These are phyloP conservation scores for Taxillus chinensis DNA, from an alignment of 164 flowering plant species.

Conservation along the genomic window DNA sequence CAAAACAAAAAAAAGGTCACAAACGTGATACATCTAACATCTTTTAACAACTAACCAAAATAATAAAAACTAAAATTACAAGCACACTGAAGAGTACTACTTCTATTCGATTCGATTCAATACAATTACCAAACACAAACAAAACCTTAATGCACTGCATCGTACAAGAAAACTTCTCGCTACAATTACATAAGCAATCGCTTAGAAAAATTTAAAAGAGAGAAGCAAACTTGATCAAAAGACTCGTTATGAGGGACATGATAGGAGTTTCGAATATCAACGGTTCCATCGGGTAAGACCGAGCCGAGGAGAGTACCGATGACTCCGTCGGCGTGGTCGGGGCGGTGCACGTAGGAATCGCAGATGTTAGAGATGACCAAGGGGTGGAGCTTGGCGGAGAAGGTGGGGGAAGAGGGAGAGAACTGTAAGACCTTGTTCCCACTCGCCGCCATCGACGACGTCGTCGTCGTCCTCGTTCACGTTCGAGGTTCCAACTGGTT, in stretches of 20 bases:
- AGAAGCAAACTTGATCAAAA: conserved; percentile 79
- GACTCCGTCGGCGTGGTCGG: conserved; percentile 83
- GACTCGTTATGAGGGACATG: conserved; percentile 92
- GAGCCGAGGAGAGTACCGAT: conserved; percentile 97
- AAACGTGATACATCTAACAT: no score
- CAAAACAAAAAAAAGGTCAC: background rate
- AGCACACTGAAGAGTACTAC: no score
- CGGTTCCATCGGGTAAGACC: conserved; percentile 75
- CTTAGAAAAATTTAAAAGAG: no score
- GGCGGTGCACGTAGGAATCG: conserved; percentile 83
- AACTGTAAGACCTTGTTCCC: conserved; percentile 68
- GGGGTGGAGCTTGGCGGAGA: conserved; percentile 77
- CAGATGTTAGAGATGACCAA: conserved; percentile 90
- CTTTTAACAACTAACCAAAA: no score
- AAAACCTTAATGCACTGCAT: no score
- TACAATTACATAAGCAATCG: background rate
- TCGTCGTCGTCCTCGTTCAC: conserved; percentile 7
- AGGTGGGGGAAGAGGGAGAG: conserved; percentile 28
- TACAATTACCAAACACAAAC: no score
- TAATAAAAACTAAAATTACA: no score
- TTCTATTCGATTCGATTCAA: conserved; percentile 1
- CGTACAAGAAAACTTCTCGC: no score
- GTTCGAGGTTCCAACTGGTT: no score
- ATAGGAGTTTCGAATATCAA: conserved; percentile 82
- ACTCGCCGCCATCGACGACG: conserved; percentile 46